phyloP scores from a whole-genome alignment of 2,329 filamentous ascomycete genomes.

The Biscogniauxia sp. region DNA sequence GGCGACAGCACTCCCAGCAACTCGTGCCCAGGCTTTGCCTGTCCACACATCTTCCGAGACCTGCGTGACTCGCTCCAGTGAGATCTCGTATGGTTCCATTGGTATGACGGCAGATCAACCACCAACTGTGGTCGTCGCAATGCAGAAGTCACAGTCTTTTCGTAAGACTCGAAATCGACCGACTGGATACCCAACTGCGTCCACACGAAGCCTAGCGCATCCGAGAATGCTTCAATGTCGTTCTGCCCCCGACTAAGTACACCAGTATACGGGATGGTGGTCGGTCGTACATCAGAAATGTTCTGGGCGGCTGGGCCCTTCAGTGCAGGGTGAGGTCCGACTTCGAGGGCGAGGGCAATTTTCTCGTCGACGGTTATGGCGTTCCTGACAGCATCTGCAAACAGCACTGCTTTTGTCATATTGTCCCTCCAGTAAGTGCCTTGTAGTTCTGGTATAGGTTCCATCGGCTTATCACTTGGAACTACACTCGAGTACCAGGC shows the following conservation, averaged over 20 bases:
- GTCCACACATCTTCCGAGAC: slow-evolving; percentile 3
- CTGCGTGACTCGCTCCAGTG: slow-evolving; percentile 16
- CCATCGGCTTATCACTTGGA: slow-evolving; percentile 7
- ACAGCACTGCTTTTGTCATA: slow-evolving; percentile 43
- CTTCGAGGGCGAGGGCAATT: slow-evolving; percentile 40
- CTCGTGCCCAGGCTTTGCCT: slow-evolving; percentile 4
- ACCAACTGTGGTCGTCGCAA: slow-evolving; percentile 5
- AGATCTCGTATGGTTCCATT: slow-evolving; percentile 14
- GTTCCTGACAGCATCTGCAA: slow-evolving; percentile 38
- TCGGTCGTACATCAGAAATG: slow-evolving; percentile 22
- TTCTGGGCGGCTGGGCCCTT: slow-evolving; percentile 39
- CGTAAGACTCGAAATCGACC: slow-evolving; percentile 10
- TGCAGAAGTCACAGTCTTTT: neutral
- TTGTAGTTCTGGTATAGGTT: slow-evolving; percentile 1
- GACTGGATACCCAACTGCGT: slow-evolving; percentile 4
- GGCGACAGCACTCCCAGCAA: slow-evolving; percentile 7
- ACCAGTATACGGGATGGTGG: slow-evolving; percentile 31
- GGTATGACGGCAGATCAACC: slow-evolving; percentile 14
- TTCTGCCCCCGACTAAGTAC: slow-evolving; percentile 31
- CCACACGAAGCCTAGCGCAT: slow-evolving; percentile 18
- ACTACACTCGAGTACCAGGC: slow-evolving; percentile 25
- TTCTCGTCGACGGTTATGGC: slow-evolving; percentile 22
- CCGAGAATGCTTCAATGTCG: slow-evolving; percentile 19
- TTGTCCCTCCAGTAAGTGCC: slow-evolving; percentile 44
- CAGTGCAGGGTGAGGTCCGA: slow-evolving; percentile 46